Evolutionary conservation across 2,329 filamentous ascomycete species (phyloP), one percentile per base, ranked within the genome.

Genomic region (Phaeosphaeria sp.): DNA sequence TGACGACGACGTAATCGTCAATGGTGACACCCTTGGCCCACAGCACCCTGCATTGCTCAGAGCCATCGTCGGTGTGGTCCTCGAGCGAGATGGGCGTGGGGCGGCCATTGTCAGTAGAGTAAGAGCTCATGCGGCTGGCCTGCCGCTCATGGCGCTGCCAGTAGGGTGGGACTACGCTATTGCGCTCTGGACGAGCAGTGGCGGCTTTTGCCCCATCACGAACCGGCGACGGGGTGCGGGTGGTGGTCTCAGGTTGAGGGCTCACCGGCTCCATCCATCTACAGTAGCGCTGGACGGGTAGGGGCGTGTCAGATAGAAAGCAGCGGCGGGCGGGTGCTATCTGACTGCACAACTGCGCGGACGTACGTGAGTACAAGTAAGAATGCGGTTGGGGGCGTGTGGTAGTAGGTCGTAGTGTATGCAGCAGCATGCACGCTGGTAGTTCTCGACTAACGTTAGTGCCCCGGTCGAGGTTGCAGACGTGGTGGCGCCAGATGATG

Each of bases 11-110:
- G 77, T 88, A 84, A 69, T 88, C 86, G 55, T 87, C 83, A 52
- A 90, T 85, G 6, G 81, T 79, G 42, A 89, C 87, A 55, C 83
- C 82, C 51, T 81, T 83, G 9, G 87, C 87, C 87, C 87, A 90
- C 54, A 88, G 80, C 0, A 84, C 75, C 42, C 82, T 82, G 66
- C 81, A 84, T 18, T 83, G 83, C 65, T 87, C 84, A 42, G 83
- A 83, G 44, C 79, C 76, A 60, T 87, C 85, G 52, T 85, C 81
- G 22, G 87, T 88, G 72, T 89, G 85, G 71, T 90, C 87, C 66
- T 89, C 85, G 22, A 90, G 81, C 2, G 80, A 81, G 62, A 90
- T 90, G 39, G 80, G 78, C 21, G 78, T 72, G 2, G 78, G 78
- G 21, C 50, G 67, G 20, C 64, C 57, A 51, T 74, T 70, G 46